A percentile compares a stretch with the other conserved stretches of the same genome.
These are phyloP conservation scores for Aegilops sharonensis DNA, from an alignment of 176 grass and related monocot genomes.

Conservation along the genomic window DNA sequence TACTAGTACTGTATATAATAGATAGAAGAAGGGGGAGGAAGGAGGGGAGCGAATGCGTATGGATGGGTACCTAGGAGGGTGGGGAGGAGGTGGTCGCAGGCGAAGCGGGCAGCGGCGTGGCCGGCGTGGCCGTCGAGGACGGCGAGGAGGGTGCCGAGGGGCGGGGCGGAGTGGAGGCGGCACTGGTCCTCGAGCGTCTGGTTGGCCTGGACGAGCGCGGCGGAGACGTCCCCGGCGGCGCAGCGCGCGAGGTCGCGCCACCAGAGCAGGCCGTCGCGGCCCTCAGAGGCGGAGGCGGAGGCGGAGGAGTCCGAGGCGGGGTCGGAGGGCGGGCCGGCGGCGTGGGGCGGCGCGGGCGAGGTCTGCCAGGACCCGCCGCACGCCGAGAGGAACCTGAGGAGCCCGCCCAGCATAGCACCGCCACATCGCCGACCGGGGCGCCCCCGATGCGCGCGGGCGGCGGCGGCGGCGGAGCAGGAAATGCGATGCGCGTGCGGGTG, in stretches of 20 bases:
- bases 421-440: conserved; percentile 80
- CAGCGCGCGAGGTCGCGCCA: conserved; percentile 62
- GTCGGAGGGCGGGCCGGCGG: neutral
- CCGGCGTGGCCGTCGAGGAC: conserved; percentile 90
- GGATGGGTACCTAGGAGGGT: conserved; percentile 57
- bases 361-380: conserved; percentile 51
- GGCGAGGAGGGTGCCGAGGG: conserved; percentile 72
- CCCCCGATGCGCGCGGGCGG: conserved; percentile 26
- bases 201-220: conserved; percentile 88
- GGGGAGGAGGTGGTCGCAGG: conserved; percentile 68
- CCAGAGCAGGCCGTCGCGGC: conserved; percentile 70
- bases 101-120: conserved; percentile 68
- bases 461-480: conserved; percentile 19
- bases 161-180: conserved; percentile 64
- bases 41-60: neutral
- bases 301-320: neutral
- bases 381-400: conserved; percentile 82
- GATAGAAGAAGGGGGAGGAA: too few species aligned
- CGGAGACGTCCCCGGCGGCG: conserved; percentile 63
- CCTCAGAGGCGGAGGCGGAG: conserved; percentile 1
- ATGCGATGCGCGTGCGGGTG: neutral
- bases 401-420: conserved; percentile 64
- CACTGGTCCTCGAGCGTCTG: conserved; percentile 92
- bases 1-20: too few species aligned
- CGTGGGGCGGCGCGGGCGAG: neutral